A percentile compares a stretch with the other conserved stretches of the same genome.
These are phyloP conservation scores for Cryphonectria naterciae DNA, from an alignment of 2,329 filamentous ascomycete genomes.

Conservation along the genomic window DNA sequence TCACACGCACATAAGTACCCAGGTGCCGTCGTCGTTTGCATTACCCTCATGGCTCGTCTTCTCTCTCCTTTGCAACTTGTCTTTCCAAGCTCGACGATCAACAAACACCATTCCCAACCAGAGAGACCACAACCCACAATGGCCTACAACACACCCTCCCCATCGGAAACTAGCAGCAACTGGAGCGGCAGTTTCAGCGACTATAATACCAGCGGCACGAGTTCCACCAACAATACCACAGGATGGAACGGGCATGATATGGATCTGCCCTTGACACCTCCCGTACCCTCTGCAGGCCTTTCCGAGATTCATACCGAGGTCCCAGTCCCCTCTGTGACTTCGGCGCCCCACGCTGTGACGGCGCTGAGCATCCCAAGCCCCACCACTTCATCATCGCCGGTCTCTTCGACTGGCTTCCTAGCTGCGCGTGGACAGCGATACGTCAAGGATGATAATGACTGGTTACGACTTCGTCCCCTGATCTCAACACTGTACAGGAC, in stretches of 20 bases:
- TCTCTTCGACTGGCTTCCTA: no score
- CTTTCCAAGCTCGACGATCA: not conserved
- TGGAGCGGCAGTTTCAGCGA: slow-evolving; percentile 19
- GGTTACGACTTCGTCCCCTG: slow-evolving; percentile 34
- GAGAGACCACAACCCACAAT: not conserved
- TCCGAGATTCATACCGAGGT: not conserved
- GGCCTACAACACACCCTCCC: slow-evolving; percentile 16
- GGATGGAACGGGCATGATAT: not conserved
- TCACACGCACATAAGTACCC: not conserved
- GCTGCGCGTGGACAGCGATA: slow-evolving; percentile 17
- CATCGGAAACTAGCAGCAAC: slow-evolving; percentile 15
- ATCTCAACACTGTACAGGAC: slow-evolving; percentile 37
- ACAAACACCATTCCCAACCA: no score
- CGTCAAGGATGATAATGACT: slow-evolving; percentile 35
- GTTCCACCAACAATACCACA: not conserved
- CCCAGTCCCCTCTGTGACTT: not conserved
- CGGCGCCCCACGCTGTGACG: not conserved
- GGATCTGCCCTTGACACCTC: not conserved
- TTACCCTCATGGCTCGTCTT: slow-evolving; percentile 4
- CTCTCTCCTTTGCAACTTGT: slow-evolving; percentile 8
- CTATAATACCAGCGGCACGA: slow-evolving; percentile 12
- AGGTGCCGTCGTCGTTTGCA: not conserved
- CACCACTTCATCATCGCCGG: not conserved
- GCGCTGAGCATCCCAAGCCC: not conserved
- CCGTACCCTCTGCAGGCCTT: not conserved